Evolutionary conservation across 1,139 yeast species (phyloP).

Genomic region (Debaryomyces sp.): DNA sequence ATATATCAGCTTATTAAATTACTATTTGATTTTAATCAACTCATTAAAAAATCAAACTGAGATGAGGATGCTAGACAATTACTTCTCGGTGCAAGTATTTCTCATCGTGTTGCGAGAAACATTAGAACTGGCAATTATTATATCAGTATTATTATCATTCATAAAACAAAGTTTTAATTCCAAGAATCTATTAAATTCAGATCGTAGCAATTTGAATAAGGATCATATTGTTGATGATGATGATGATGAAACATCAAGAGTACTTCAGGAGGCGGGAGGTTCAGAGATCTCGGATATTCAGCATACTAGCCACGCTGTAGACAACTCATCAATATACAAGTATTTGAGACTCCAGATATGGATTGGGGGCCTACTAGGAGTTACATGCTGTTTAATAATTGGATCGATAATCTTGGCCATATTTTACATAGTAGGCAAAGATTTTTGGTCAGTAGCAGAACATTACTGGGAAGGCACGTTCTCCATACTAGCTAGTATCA

Average conservation of each 20-base stretch:
- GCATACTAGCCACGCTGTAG: background rate
- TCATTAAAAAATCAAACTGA: background rate
- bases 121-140: slow-evolving; percentile 48
- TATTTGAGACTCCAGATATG: slow-evolving; percentile 41
- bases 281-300: background rate
- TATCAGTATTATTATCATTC: slow-evolving; percentile 47
- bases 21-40: background rate
- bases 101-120: slow-evolving; percentile 48
- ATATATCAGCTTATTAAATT: background rate
- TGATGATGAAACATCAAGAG: background rate
- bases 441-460: slow-evolving; percentile 47
- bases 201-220: background rate
- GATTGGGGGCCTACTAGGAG: slow-evolving; percentile 46
- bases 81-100: slow-evolving; percentile 47
- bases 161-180: slow-evolving; percentile 36
- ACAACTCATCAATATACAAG: slow-evolving; percentile 15
- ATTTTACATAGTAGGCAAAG: slow-evolving; percentile 41
- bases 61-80: slow-evolving; percentile 10
- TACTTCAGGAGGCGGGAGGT: background rate
- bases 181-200: background rate
- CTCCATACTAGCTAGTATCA: slow-evolving; percentile 45
- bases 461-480: slow-evolving; percentile 53
- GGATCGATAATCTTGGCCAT: slow-evolving; percentile 40
- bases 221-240: background rate
- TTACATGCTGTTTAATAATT: slow-evolving; percentile 37